Base-by-base conservation (phyloP, 768 basidiomycete genomes). In the Suillus luteus region DNA sequence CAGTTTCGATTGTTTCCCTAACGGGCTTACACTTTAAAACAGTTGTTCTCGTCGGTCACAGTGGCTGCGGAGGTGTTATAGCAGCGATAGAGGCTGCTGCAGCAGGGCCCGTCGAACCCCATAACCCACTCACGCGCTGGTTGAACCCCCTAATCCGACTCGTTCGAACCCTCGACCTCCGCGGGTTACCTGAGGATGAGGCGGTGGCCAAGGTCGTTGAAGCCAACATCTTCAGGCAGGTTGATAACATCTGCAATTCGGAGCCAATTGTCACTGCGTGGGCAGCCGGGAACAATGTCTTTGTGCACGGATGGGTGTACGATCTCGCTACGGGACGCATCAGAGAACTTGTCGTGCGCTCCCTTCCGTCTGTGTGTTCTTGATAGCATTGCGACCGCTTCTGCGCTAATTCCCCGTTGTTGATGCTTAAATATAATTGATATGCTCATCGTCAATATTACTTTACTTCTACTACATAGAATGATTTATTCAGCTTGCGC, bases 1-100 rank as follows among this genome's bases (percentile, higher is more conserved):
- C 78, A 79, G 74, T 73, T 66, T 44, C 33, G 57, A 63, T 10
- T 61, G 59, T 55, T 35, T 63, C 41, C 52, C 54, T 66, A 59
- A 46, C 54, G 31, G 63, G 43, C 43, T 15, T 51, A 22, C 55
- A 11, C 12, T 15, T 33, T 48, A 40, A 31, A 31, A 1, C 69
- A 93, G 92, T 96, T 64, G 79, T 93, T 65, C 78, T 96, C 68
- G 91, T 89, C 38, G 94, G 93, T 19, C 94, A 96, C 73, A 87
- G 88, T 11, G 80, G 85, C 62, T 96, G 94, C 73, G 94, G 92
- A 61, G 93, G 93, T 59, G 90, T 84, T 2, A 69, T 72, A 0
- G 83, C n/a, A 48, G 81, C 79, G 41, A 76, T 77, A 63, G 75
- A 73, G n/a, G 70, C 76, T 11, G 61, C 67, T 12, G 68, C 79